Conservation (phyloP, 176 grass and related monocot genomes). For the Dendrocalamus sinicus region DNA sequence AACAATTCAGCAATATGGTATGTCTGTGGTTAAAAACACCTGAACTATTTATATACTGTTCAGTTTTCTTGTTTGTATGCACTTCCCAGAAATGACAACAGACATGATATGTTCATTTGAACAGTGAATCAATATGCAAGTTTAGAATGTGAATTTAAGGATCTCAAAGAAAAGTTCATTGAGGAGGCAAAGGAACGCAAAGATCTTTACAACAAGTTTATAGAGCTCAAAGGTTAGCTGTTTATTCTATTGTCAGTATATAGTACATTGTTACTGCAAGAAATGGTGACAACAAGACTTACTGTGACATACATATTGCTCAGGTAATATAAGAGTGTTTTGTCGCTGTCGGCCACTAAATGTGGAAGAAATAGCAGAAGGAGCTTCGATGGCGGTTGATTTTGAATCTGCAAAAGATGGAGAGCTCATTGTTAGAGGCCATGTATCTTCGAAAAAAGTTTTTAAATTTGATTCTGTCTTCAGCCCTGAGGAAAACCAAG, state of each 20-base stretch:
- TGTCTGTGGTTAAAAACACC: constrained; percentile 7
- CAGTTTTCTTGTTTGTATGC: neutral
- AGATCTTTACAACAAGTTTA: constrained; percentile 88
- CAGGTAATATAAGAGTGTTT: constrained; percentile 96
- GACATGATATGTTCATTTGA: constrained; percentile 26
- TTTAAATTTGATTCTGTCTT: constrained; percentile 94
- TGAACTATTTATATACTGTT: constrained; percentile 22
- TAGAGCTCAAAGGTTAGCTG: constrained; percentile 76
- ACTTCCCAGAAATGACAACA: neutral
- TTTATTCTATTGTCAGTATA: constrained; percentile 3
- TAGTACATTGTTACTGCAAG: neutral
- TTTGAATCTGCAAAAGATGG: constrained; percentile 93
- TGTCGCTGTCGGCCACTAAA: constrained; percentile 94
- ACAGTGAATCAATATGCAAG: constrained; percentile 67
- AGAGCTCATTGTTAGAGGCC: constrained; percentile 82
- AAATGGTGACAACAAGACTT: constrained; percentile 13
- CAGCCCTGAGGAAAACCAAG: constrained; percentile 85
- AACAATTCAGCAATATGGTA: constrained; percentile 57
- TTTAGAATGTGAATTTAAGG: constrained; percentile 69
- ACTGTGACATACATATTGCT: neutral
- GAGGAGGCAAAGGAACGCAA: constrained; percentile 81
- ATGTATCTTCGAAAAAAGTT: constrained; percentile 83
- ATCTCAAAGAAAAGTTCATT: constrained; percentile 72
- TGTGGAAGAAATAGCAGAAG: constrained; percentile 71
- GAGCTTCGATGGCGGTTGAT: constrained; percentile 63